Base-by-base conservation (phyloP, 1,284 basidiomycete genomes). In the Fomes fomentarius region DNA sequence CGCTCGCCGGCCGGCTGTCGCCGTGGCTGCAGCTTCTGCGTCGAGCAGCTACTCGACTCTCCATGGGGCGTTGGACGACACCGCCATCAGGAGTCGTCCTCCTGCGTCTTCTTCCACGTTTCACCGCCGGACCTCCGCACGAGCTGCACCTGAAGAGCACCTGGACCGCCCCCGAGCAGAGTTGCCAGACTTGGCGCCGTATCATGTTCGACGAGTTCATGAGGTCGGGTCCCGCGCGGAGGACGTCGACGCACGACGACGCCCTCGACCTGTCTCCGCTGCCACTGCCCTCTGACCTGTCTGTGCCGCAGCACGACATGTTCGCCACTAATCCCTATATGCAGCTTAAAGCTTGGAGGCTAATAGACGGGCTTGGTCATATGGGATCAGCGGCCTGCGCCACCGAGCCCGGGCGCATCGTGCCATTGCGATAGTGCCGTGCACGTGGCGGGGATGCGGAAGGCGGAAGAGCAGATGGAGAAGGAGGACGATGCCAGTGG, bases 41-140 rank as follows among this genome's bases (percentile, higher is more conserved):
- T 26, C 52, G 3, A 61, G 59, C 33, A 46, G 53, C 19, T 61
- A 56, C 22, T 61, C 59, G 6, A 54, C 53, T 12, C 59, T 61
- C 21, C 50, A 53, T 6, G 56, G 57, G 22, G 59, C 59, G 1
- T 42, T 61, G 42, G 59, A 52, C 38, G 59, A 61, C 14, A 49
- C 25, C 14, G 30, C 41, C 15, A n/a, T 38, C 9, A 17, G 24
- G 7, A 28, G 24, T 17, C 33, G 45, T 37, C 19, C 33, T 9
- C 22, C 15, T 11, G 5, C 15, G 9, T 5, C 43, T 14, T n/a
- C n/a, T n/a, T n/a, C n/a, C n/a, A n/a, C n/a, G n/a, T 30, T 17
- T 17, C 14, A 24, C 5, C 45, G 33, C 7, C 28, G 28, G 28
- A 6, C 28, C 28, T 30, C 28, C 7, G 28, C 28, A 12, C 28